Evolutionary conservation across 2,329 filamentous ascomycete species (phyloP).

Genomic region (Xylaria digitata): DNA sequence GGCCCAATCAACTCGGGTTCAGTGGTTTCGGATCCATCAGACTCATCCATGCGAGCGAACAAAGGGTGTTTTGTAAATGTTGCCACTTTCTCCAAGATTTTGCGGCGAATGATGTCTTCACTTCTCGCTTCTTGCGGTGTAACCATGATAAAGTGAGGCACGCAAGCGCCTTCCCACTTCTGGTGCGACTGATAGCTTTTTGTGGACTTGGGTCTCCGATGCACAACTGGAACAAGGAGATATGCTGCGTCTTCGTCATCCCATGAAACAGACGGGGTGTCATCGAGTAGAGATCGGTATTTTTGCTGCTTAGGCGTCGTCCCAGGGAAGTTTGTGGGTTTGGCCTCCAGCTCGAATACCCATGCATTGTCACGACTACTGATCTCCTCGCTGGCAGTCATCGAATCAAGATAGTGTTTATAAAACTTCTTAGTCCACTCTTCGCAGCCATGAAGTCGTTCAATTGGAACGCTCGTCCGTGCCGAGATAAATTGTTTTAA

Average conservation of each 20-base stretch:
- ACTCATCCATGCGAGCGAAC: slow-evolving; percentile 64
- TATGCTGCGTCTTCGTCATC: slow-evolving; percentile 72
- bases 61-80: slow-evolving; percentile 79
- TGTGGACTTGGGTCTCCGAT: slow-evolving; percentile 60
- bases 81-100: slow-evolving; percentile 79
- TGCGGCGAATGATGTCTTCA: slow-evolving; percentile 80
- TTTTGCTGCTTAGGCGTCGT: slow-evolving; percentile 60
- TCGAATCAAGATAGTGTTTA: slow-evolving; percentile 80
- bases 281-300: slow-evolving; percentile 62
- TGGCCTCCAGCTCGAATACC: slow-evolving; percentile 79
- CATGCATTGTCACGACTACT: slow-evolving; percentile 72
- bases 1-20: slow-evolving; percentile 78
- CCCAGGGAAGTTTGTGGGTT: slow-evolving; percentile 79
- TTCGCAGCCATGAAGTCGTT: slow-evolving; percentile 81
- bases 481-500: slow-evolving; percentile 78
- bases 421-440: slow-evolving; percentile 88
- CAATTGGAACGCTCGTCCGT: slow-evolving; percentile 71
- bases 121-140: slow-evolving; percentile 75
- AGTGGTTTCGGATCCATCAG: slow-evolving; percentile 62
- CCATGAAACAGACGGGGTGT: slow-evolving; percentile 56
- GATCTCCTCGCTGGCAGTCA: slow-evolving; percentile 78
- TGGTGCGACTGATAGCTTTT: slow-evolving; percentile 47
- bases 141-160: slow-evolving; percentile 78
- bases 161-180: slow-evolving; percentile 49
- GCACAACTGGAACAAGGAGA: slow-evolving; percentile 77